Percentiles rank a stretch among this genome's conserved stretches.
Evolutionary conservation across 306 rosid genomes (phyloP).

Genomic region (Abrus precatorius): DNA sequence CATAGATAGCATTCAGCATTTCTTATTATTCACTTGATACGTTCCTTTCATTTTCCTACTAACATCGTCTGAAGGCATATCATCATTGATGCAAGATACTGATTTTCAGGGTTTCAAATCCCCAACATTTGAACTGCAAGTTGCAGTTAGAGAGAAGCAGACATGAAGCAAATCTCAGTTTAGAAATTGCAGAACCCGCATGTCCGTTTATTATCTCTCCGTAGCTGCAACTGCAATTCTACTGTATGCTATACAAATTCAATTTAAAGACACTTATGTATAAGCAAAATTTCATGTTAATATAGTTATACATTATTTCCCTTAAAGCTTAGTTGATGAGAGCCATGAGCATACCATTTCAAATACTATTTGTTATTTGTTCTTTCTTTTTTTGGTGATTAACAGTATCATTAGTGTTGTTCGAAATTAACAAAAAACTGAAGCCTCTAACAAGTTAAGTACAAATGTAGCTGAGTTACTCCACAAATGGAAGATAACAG

Average conservation of each 20-base stretch:
- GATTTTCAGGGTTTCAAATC: not conserved
- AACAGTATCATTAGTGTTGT: not conserved
- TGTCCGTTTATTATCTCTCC: too few relatives aligned
- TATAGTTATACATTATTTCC: not conserved
- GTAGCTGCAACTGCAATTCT: not conserved
- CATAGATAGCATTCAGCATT: not conserved
- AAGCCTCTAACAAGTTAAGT: not conserved
- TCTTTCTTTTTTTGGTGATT: too few relatives aligned
- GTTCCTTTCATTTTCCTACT: not conserved
- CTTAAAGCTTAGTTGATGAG: too few relatives aligned
- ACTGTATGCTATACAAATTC: not conserved
- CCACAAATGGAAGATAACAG: not conserved
- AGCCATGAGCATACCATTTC: too few relatives aligned
- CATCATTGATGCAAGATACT: not conserved
- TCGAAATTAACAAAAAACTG: conserved; percentile 7
- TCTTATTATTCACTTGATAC: not conserved
- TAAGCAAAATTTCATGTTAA: not conserved
- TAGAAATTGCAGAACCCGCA: not conserved
- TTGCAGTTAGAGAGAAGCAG: not conserved
- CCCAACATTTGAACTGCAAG: not conserved
- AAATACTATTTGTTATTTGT: too few relatives aligned
- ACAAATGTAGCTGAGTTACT: not conserved
- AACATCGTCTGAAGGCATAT: not conserved
- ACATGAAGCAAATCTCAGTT: not conserved
- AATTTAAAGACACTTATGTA: not conserved